Evolutionary conservation across 768 basidiomycete genomes (phyloP).

Genomic region (Xerocomellus dryophilus): DNA sequence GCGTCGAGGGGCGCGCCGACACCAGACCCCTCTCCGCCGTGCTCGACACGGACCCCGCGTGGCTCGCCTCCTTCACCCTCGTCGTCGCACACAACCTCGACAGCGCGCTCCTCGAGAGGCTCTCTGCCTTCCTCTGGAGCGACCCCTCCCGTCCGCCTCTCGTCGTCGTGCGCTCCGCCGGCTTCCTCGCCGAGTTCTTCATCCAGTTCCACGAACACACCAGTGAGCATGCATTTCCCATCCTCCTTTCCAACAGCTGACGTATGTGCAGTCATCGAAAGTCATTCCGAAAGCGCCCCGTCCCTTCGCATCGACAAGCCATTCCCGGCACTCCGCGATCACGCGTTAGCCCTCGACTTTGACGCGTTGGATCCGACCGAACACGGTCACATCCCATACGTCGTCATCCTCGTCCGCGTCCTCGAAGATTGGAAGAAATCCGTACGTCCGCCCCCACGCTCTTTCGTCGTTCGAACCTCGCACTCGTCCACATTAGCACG

Average conservation of each 20-base stretch:
- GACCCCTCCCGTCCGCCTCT: constrained; percentile 60
- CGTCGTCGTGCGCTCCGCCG: constrained; percentile 77
- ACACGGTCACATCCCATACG: constrained; percentile 87
- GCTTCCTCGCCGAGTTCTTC: constrained; percentile 86
- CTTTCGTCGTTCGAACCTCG: not conserved
- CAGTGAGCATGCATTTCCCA: constrained; percentile 45
- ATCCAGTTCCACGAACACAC: constrained; percentile 89
- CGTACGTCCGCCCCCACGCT: constrained; percentile 41
- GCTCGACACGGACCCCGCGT: constrained; percentile 51
- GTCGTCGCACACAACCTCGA: constrained; percentile 84
- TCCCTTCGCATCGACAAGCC: constrained; percentile 86
- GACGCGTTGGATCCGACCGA: constrained; percentile 82
- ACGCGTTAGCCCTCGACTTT: constrained; percentile 70
- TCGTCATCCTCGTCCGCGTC: constrained; percentile 81
- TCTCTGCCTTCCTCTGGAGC: constrained; percentile 69
- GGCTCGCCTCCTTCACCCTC: constrained; percentile 65
- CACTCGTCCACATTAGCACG: constrained; percentile 50
- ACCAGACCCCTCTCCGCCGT: constrained; percentile 53
- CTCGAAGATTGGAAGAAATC: constrained; percentile 79
- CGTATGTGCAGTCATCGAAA: constrained; percentile 69
- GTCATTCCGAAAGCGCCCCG: constrained; percentile 71
- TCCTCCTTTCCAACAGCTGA: not conserved
- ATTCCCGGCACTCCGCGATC: constrained; percentile 76
- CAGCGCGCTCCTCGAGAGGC: constrained; percentile 48
- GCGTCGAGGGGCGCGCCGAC: constrained; percentile 70